Base-by-base conservation (phyloP, 768 basidiomycete species). In the Lepiota venenata region DNA sequence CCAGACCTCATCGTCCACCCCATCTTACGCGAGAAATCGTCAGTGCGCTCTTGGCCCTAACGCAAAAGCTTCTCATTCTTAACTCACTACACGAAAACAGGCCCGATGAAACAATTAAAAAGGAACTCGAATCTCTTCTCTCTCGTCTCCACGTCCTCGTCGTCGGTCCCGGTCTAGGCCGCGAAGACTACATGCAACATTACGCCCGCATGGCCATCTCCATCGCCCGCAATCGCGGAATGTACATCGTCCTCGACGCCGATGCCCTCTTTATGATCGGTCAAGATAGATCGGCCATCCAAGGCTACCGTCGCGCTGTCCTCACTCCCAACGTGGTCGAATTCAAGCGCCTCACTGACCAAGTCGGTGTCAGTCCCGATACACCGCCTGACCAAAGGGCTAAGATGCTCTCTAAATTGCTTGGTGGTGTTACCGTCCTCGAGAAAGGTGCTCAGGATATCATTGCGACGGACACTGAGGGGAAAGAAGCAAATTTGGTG, bases 1-100 rank as follows among this genome's bases (percentile, higher is more conserved):
- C 94, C 94, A 1, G 95, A 99, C 70, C 72, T 99, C 41, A 99
- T 99, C 64, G 97, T 99, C 0, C 96, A 99, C 64, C 95, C 93
- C 1, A 91, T 98, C 52, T 78, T 99, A 4, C 72, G 78, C 25
- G 80, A 87, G 66, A 80, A 85, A 47, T 70, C 74, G 85, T 90
- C 68, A 56, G 85, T 50, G 22, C 38, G 14, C 12, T 20, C 4
- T 38, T 21, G 36, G 2, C 12, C 36, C 11, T 51, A 47, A n/a
- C n/a, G n/a, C n/a, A n/a, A n/a, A 12, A 22, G 36, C 27, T 55
- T 44, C 22, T 52, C 25, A 11, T 44, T 47, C 47, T 38, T 21
- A 21, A 7, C 50, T 47, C 47, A 48, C 32, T 32, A 18, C 21
- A 46, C 29, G 12, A 8, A 29, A 18, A 6, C 63, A 89, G 87